phyloP scores from a whole-genome alignment of 345 rosid genomes.

The Bruguiera gymnorhiza region DNA sequence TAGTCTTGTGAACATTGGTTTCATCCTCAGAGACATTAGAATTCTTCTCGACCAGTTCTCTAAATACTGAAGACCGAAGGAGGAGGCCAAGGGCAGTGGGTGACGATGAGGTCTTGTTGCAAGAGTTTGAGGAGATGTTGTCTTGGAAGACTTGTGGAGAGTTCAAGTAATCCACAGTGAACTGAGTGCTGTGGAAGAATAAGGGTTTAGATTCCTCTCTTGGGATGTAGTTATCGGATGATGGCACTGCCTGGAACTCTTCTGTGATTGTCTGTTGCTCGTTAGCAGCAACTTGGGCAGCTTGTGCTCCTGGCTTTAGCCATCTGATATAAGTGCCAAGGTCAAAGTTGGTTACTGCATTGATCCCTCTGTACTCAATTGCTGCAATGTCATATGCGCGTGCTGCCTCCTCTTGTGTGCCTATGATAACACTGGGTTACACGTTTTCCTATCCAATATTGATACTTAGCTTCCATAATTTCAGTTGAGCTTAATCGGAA shows the following conservation, averaged over 20 bases:
- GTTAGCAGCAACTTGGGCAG: conserved; percentile 18
- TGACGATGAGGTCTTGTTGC: conserved; percentile 33
- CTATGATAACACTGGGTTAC: conserved; percentile 2
- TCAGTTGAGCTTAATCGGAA: not conserved
- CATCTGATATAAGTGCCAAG: conserved; percentile 48
- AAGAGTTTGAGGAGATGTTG: conserved; percentile 13
- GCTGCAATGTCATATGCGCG: conserved; percentile 57
- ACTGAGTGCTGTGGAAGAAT: conserved; percentile 19
- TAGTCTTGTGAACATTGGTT: not conserved
- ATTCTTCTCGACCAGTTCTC: conserved; percentile 55
- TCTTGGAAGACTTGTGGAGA: conserved; percentile 16
- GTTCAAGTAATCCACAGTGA: conserved; percentile 24
- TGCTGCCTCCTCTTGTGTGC: conserved; percentile 46
- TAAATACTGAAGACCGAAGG: conserved; percentile 51
- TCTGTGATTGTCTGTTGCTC: conserved; percentile 25
- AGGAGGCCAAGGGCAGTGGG: conserved; percentile 59
- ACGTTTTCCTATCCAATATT: not conserved
- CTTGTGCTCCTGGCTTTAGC: conserved; percentile 43
- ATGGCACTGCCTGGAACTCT: conserved; percentile 1
- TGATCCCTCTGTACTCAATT: conserved; percentile 55
- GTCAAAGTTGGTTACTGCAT: conserved; percentile 56
- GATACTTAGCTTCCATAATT: not conserved
- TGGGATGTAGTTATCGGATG: conserved; percentile 18
- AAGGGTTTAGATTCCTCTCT: conserved; percentile 34
- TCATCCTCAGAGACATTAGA: conserved; percentile 34